Percentiles rank a stretch among this genome's conserved stretches.
phyloP scores from a whole-genome alignment of 805 yeast species.

The Starmerella vaccinii region DNA sequence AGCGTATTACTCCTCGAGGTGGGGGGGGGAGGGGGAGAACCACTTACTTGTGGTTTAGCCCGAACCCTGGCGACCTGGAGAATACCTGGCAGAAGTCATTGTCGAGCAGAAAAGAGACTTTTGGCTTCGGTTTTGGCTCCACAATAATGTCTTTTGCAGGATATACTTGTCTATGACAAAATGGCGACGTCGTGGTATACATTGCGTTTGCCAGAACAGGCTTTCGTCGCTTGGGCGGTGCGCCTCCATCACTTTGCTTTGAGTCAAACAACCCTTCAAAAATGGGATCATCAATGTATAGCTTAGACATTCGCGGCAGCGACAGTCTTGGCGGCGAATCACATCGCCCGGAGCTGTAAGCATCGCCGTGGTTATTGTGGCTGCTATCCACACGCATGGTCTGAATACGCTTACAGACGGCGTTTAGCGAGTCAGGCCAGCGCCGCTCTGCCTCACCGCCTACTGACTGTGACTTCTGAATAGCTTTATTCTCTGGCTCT shows the following conservation, averaged over 20 bases:
- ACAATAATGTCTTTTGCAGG: background rate
- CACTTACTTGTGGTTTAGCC: background rate
- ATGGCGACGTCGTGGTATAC: slow-evolving; percentile 1
- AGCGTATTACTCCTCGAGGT: background rate
- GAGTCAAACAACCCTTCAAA: background rate
- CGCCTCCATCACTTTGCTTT: background rate
- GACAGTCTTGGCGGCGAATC: background rate
- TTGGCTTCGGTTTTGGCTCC: background rate
- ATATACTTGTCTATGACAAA: background rate
- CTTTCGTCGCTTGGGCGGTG: too few relatives aligned
- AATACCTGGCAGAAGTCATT: background rate
- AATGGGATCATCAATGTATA: background rate
- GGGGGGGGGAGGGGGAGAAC: background rate
- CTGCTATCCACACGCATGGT: background rate
- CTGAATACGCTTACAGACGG: background rate
- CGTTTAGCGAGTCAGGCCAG: too few relatives aligned
- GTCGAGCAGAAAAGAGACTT: background rate
- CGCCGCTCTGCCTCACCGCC: too few relatives aligned
- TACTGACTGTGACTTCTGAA: too few relatives aligned
- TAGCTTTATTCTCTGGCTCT: too few relatives aligned
- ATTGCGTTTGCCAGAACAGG: background rate
- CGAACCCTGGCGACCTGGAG: background rate
- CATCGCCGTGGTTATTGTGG: too few relatives aligned
- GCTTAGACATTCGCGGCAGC: background rate
- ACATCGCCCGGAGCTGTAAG: too few relatives aligned